Conservation (phyloP, 345 rosid genomes). For the Melastoma malabathricum region DNA sequence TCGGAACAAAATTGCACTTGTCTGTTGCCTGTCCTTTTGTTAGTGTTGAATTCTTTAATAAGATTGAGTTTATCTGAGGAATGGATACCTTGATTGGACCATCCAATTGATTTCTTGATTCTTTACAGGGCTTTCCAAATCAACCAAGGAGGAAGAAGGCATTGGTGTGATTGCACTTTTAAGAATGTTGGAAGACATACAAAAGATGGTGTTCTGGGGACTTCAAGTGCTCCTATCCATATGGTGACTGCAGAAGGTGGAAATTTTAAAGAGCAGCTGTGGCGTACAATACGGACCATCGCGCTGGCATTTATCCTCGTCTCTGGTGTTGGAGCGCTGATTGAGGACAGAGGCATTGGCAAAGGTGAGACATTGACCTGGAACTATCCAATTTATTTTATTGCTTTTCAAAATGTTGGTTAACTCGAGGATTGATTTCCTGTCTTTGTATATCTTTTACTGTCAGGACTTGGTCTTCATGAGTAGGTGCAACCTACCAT, state of each 20-base stretch:
- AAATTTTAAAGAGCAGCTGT: slow-evolving; percentile 75
- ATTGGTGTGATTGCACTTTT: slow-evolving; percentile 46
- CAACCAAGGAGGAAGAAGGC: slow-evolving; percentile 42
- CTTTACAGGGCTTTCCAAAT: slow-evolving; percentile 33
- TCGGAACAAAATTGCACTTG: too few species aligned
- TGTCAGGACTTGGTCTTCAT: slow-evolving; percentile 72
- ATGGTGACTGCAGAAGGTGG: slow-evolving; percentile 72
- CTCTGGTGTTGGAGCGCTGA: slow-evolving; percentile 93
- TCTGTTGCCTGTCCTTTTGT: too few species aligned
- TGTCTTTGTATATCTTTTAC: slow-evolving; percentile 2
- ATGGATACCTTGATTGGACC: too few species aligned
- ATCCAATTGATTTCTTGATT: too few species aligned
- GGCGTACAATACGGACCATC: slow-evolving; percentile 74
- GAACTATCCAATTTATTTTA: neutral
- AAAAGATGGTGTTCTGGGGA: slow-evolving; percentile 67
- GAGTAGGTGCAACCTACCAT: slow-evolving; percentile 93
- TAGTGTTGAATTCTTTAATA: too few species aligned
- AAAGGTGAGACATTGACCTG: slow-evolving; percentile 42
- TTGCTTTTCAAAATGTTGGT: too few species aligned
- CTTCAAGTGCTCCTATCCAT: slow-evolving; percentile 75
- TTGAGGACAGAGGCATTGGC: slow-evolving; percentile 79
- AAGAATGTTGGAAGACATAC: slow-evolving; percentile 55
- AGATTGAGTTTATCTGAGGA: too few species aligned
- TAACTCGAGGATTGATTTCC: neutral
- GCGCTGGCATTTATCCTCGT: slow-evolving; percentile 66